Evolutionary conservation across 805 yeast species (phyloP).

Genomic region (Saturnispora halmiae): DNA sequence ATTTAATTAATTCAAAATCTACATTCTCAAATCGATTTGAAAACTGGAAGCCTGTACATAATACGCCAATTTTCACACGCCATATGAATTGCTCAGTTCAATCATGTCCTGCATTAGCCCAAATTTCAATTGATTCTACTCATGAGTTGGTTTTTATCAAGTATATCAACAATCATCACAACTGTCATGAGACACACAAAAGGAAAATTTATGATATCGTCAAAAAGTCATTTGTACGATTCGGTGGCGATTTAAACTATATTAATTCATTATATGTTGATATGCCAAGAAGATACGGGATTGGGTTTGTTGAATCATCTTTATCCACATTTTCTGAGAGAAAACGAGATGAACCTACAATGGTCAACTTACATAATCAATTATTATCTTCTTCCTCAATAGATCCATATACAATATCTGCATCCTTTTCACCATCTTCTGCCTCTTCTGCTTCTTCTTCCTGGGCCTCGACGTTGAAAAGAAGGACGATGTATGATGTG

Average conservation of each 20-base stretch:
- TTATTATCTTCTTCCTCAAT: no score
- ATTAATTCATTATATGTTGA: conserved; percentile 9
- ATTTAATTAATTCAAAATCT: neutral
- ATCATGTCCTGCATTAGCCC: conserved; percentile 10
- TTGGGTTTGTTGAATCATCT: conserved; percentile 11
- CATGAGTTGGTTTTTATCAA: conserved; percentile 10
- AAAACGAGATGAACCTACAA: neutral
- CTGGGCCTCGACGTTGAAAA: conserved; percentile 8
- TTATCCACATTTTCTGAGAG: neutral
- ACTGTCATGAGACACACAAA: conserved; percentile 11
- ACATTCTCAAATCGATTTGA: neutral
- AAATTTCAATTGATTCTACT: conserved; percentile 10
- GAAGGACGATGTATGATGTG: conserved; percentile 7
- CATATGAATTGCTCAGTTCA: conserved; percentile 5
- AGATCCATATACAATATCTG: neutral
- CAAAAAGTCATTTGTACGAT: conserved; percentile 10
- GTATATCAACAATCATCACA: conserved; percentile 6
- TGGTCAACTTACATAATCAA: neutral
- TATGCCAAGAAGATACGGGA: conserved; percentile 13
- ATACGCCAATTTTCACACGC: conserved; percentile 7
- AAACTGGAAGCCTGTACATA: neutral
- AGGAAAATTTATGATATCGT: conserved; percentile 11
- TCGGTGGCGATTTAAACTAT: conserved; percentile 11
- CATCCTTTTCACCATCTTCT: neutral
- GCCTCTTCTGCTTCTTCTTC: neutral